Conservation (phyloP, 2,329 filamentous ascomycete genomes). For the Camillea tinctor region DNA sequence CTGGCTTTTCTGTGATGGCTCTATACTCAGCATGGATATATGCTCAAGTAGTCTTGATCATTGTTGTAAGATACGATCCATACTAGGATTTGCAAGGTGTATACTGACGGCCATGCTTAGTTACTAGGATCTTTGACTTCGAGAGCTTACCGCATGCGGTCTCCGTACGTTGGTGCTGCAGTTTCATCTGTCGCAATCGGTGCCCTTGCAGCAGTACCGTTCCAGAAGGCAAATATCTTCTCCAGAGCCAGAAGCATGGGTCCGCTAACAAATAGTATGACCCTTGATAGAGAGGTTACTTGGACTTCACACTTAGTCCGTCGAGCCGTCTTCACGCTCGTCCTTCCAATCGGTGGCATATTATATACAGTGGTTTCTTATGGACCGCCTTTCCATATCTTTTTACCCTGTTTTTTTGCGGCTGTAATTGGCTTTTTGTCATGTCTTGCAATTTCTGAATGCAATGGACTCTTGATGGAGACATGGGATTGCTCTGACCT, state of each 20-base stretch:
- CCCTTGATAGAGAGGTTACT: constrained; percentile 59
- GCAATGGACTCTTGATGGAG: constrained; percentile 76
- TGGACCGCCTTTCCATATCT: constrained; percentile 59
- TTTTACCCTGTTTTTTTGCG: constrained; percentile 66
- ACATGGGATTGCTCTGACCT: constrained; percentile 79
- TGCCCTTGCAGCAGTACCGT: constrained; percentile 67
- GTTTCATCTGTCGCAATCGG: constrained; percentile 67
- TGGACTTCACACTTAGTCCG: constrained; percentile 74
- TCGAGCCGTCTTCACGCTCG: constrained; percentile 63
- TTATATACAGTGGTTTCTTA: constrained; percentile 66
- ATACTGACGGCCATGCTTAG: constrained; percentile 15
- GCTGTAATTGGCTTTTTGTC: constrained; percentile 68
- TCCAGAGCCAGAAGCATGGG: constrained; percentile 61
- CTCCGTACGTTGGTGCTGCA: constrained; percentile 65
- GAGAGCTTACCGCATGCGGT: constrained; percentile 61
- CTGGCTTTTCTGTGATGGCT: constrained; percentile 69
- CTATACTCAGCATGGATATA: constrained; percentile 79
- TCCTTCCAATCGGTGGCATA: constrained; percentile 65
- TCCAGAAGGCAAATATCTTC: constrained; percentile 70
- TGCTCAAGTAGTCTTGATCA: constrained; percentile 70
- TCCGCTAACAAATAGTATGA: constrained; percentile 64
- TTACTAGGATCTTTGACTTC: constrained; percentile 72
- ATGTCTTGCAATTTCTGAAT: constrained; percentile 72
- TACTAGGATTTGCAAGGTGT: not conserved
- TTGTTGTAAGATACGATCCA: constrained; percentile 43